phyloP scores from a whole-genome alignment of 371 early-diverging fungal genomes.

The Syncephalastrum racemosum region DNA sequence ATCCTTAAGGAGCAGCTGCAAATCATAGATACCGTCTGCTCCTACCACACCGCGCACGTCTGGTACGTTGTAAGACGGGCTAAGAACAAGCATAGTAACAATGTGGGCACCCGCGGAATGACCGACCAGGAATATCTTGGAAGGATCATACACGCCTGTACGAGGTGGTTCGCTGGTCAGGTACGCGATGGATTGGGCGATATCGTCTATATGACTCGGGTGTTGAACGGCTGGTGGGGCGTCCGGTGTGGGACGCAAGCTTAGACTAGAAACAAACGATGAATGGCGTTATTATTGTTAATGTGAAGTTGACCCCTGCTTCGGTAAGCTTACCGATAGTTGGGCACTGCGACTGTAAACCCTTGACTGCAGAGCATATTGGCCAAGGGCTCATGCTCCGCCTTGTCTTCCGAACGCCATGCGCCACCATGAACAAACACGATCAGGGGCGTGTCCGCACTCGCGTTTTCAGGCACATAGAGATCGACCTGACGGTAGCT shows the following conservation, averaged over 20 bases:
- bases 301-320: not conserved
- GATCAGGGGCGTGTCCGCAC: conserved; percentile 42
- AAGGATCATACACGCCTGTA: conserved; percentile 28
- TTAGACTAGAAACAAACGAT: conserved; percentile 23
- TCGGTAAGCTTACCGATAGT: conserved; percentile 55
- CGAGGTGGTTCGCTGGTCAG: conserved; percentile 25
- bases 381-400: conserved; percentile 52
- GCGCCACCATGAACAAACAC: conserved; percentile 85
- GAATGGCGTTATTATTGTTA: not conserved
- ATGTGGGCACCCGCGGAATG: conserved; percentile 88
- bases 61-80: conserved; percentile 20
- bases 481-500: conserved; percentile 26
- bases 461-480: conserved; percentile 18
- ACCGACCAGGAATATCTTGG: conserved; percentile 63
- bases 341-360: conserved; percentile 64
- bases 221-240: conserved; percentile 34
- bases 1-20: conserved; percentile 57
- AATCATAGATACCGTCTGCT: conserved; percentile 82
- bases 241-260: conserved; percentile 20
- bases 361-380: conserved; percentile 36
- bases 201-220: conserved; percentile 63
- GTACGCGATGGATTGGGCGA: conserved; percentile 48
- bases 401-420: conserved; percentile 80
- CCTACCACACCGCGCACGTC: conserved; percentile 54
- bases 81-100: conserved; percentile 57